phyloP scores from a whole-genome alignment of 1,284 basidiomycete species.

The Trametes hirsuta region DNA sequence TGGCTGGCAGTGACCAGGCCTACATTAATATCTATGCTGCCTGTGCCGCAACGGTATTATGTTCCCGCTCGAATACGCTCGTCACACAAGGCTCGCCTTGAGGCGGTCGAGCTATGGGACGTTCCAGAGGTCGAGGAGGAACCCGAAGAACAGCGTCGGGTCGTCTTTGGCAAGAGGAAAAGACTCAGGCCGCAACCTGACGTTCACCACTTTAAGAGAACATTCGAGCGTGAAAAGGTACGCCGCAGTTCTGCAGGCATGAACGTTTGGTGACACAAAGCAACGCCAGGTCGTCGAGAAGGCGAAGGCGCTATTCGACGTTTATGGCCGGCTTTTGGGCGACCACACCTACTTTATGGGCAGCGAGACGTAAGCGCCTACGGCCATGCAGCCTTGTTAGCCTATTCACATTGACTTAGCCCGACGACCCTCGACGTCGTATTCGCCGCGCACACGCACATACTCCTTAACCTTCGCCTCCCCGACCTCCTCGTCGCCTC shows the following conservation, averaged over 20 bases:
- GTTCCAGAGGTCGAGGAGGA: slow-evolving; percentile 47
- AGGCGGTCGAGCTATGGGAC: slow-evolving; percentile 67
- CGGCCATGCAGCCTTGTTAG: background rate
- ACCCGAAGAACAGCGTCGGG: slow-evolving; percentile 38
- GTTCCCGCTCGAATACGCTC: slow-evolving; percentile 66
- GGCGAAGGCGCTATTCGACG: slow-evolving; percentile 56
- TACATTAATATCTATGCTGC: slow-evolving; percentile 57
- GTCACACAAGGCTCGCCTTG: slow-evolving; percentile 57
- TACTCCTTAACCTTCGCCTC: slow-evolving; percentile 60
- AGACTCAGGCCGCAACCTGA: slow-evolving; percentile 35
- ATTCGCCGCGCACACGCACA: slow-evolving; percentile 67
- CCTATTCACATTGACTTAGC: slow-evolving; percentile 37
- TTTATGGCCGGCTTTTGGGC: slow-evolving; percentile 59
- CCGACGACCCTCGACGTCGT: slow-evolving; percentile 64
- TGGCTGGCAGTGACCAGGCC: slow-evolving; percentile 60
- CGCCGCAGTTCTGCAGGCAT: background rate
- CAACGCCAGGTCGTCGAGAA: slow-evolving; percentile 57
- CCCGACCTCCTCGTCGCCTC: slow-evolving; percentile 61
- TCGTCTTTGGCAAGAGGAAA: slow-evolving; percentile 35
- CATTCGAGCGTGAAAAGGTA: slow-evolving; percentile 71
- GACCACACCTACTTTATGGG: slow-evolving; percentile 55
- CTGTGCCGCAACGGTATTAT: slow-evolving; percentile 73
- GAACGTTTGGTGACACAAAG: background rate
- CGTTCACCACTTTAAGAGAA: slow-evolving; percentile 42
- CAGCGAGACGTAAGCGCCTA: slow-evolving; percentile 10